These are phyloP conservation scores for Solanum paucissectum DNA, from an alignment of 257 asterid species.

Conservation along the genomic window DNA sequence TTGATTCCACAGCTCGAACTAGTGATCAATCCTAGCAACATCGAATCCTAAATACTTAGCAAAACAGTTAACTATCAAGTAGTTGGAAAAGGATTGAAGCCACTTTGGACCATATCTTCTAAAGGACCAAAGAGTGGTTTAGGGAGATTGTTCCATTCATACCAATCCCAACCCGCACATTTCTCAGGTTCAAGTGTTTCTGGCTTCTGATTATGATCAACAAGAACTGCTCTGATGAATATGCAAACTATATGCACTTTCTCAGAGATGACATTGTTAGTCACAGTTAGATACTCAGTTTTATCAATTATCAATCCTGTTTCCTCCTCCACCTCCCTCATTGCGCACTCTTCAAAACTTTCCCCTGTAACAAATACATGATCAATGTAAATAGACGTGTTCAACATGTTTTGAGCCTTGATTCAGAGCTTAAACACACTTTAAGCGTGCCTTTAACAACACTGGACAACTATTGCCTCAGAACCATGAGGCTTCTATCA, in stretches of 20 bases:
- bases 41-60: background rate
- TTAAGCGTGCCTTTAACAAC: background rate
- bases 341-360: constrained; percentile 58
- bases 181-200: constrained; percentile 56
- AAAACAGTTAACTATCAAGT: background rate
- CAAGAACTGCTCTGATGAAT: constrained; percentile 34
- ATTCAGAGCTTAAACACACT: too few relatives aligned
- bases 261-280: constrained; percentile 25
- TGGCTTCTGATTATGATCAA: constrained; percentile 31
- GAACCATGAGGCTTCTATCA: background rate
- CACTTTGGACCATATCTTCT: constrained; percentile 28
- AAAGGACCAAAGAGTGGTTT: constrained; percentile 47
- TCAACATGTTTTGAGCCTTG: too few relatives aligned
- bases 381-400: background rate
- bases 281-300: constrained; percentile 28
- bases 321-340: constrained; percentile 65
- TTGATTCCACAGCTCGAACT: background rate
- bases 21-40: background rate
- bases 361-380: constrained; percentile 27
- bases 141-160: constrained; percentile 56
- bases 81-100: constrained; percentile 34
- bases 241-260: constrained; percentile 35
- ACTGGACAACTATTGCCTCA: too few relatives aligned
- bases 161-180: constrained; percentile 82
- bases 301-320: constrained; percentile 41